Conservation (phyloP, 257 asterid species). For the Vinca minor region DNA sequence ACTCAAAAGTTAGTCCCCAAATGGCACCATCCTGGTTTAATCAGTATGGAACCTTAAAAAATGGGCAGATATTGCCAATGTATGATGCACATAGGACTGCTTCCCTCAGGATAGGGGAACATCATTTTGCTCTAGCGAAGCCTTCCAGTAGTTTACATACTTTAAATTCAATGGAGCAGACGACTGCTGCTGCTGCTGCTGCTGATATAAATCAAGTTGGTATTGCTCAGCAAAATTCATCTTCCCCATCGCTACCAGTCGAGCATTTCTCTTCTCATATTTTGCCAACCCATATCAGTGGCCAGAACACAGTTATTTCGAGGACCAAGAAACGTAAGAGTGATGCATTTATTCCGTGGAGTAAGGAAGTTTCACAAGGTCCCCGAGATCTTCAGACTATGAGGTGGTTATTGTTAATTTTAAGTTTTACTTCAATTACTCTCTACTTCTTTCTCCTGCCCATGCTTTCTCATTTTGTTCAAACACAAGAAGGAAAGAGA, state of each 20-base stretch:
- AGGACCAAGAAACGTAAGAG: constrained; percentile 51
- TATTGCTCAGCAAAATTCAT: constrained; percentile 21
- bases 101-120: constrained; percentile 31
- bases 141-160: constrained; percentile 33
- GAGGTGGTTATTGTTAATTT: constrained; percentile 35
- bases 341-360: constrained; percentile 52
- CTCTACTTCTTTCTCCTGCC: not conserved
- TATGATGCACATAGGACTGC: constrained; percentile 34
- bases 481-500: not conserved
- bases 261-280: constrained; percentile 32
- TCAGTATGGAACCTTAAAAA: constrained; percentile 56
- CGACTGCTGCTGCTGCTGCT: constrained; percentile 29
- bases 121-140: constrained; percentile 32
- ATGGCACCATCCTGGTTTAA: constrained; percentile 79
- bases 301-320: constrained; percentile 28
- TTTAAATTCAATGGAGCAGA: constrained; percentile 35
- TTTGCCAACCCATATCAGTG: constrained; percentile 10
- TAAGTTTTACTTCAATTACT: not conserved
- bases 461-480: not conserved
- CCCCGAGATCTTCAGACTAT: constrained; percentile 27
- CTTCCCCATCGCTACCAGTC: constrained; percentile 23
- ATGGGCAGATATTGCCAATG: constrained; percentile 39
- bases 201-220: constrained; percentile 30
- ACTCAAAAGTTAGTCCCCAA: constrained; percentile 46
- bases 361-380: constrained; percentile 46